Evolutionary conservation across 345 rosid species (phyloP), one percentile per base, ranked within the genome.

Genomic region (Bruguiera parviflora): DNA sequence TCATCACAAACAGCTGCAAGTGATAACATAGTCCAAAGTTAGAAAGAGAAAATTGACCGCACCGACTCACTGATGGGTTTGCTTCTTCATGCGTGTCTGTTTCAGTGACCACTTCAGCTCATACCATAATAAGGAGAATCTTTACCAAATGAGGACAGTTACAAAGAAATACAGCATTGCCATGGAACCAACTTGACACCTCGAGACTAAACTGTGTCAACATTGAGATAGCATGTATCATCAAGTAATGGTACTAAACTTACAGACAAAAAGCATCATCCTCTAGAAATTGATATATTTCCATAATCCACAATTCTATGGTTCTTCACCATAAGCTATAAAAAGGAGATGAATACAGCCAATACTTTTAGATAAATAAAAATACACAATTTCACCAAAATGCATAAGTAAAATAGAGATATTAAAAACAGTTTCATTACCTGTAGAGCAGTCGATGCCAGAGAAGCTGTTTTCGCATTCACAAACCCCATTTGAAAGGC

Each of bases 401-500:
- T 3, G 19, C 49, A 13, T 3, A 43, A 43, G 18, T 56, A 11
- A 4, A 56, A 3, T 56, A 56, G 29, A 24, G 31, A 56, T 3
- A 56, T 9, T 11, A 56, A 24, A 55, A 24, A 11, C 28, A 43
- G 25, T 24, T 24, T 58, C 32, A 70, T 69, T 78, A 96, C 99
- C 99, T 9, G 99, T 96, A 53, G 98, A 89, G 75, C 99, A 95
- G 82, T 95, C 99, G 1, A 88, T 72, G 71, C 99, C 99, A 15
- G 99, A 85, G 78, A 76, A 91, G 64, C 98, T 91, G 55, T 84
- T 85, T 57, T 80, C 80, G 65, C 99, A 95, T 74, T 70, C 76
- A 77, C 99, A 95, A 25, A 81, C 77, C 65, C 98, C 99, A 57
- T 77, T 84, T 53, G 82, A 64, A 49, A 87, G 88, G 83, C 99